Evolutionary conservation across 1,139 yeast species (phyloP).

Genomic region (Hanseniaspora sp.): DNA sequence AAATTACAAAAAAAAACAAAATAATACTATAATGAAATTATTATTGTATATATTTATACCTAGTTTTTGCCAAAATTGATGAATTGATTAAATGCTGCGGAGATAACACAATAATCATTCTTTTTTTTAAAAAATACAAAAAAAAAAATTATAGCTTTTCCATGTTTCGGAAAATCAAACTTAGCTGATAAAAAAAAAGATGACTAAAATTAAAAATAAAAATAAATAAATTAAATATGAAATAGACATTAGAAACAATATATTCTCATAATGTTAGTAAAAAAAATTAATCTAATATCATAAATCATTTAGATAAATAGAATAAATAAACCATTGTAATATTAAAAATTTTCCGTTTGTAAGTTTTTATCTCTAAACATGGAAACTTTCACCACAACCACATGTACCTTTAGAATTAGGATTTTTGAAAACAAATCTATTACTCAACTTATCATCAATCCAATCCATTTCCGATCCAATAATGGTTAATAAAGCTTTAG

Average conservation of each 20-base stretch:
- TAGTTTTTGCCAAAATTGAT: not conserved
- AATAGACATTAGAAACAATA: too few relatives aligned
- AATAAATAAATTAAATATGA: not conserved
- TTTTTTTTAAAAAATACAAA: not conserved
- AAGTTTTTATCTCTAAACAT: slow-evolving; percentile 43
- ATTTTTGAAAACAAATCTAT: slow-evolving; percentile 81
- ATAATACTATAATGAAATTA: not conserved
- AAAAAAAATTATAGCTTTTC: not conserved
- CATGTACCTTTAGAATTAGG: slow-evolving; percentile 97
- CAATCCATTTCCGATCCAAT: slow-evolving; percentile 98
- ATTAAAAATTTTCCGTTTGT: not conserved
- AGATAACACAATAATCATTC: not conserved
- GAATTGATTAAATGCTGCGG: not conserved
- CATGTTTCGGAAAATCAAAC: too few relatives aligned
- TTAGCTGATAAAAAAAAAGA: not conserved
- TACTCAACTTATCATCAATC: slow-evolving; percentile 82
- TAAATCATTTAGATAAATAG: not conserved
- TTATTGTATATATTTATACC: too few relatives aligned
- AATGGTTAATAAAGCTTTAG: slow-evolving; percentile 87
- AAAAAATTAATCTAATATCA: too few relatives aligned
- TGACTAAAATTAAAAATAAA: not conserved
- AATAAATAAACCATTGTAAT: too few relatives aligned
- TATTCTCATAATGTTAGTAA: too few relatives aligned
- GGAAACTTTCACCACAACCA: slow-evolving; percentile 97
- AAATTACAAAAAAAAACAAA: not conserved